These are phyloP conservation scores for Fusarium floridanum DNA, from an alignment of 2,329 filamentous ascomycete species.

Conservation along the genomic window DNA sequence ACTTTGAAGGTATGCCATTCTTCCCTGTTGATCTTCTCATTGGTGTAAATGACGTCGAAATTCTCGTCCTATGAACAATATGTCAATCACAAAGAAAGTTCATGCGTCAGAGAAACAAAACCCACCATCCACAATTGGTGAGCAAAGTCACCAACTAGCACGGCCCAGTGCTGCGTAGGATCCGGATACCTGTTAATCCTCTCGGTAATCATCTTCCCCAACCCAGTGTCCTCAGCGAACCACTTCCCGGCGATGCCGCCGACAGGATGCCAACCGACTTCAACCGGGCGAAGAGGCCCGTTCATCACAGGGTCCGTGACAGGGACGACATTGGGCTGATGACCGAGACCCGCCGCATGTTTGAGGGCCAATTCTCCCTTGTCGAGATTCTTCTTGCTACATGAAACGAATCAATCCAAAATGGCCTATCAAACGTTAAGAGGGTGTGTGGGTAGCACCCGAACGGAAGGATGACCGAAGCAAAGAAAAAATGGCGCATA, in stretches of 20 bases:
- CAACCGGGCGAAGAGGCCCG: slow-evolving; percentile 54
- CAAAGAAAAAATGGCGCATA: slow-evolving; percentile 43
- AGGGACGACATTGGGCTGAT: slow-evolving; percentile 50
- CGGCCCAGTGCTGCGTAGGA: slow-evolving; percentile 72
- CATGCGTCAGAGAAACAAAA: not conserved
- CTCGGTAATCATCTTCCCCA: slow-evolving; percentile 69
- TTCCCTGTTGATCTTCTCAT: slow-evolving; percentile 58
- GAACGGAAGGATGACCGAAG: not conserved
- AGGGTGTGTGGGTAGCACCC: not conserved
- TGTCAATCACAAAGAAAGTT: too few species aligned
- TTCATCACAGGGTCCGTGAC: slow-evolving; percentile 46
- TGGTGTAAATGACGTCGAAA: slow-evolving; percentile 69
- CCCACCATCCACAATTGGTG: slow-evolving; percentile 72
- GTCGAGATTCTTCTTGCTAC: slow-evolving; percentile 49
- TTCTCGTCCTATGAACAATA: slow-evolving; percentile 51
- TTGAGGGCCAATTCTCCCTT: slow-evolving; percentile 54
- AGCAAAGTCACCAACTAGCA: slow-evolving; percentile 67
- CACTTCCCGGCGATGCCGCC: slow-evolving; percentile 68
- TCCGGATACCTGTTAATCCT: slow-evolving; percentile 68
- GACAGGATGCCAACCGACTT: slow-evolving; percentile 71
- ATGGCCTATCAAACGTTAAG: not conserved
- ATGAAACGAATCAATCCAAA: not conserved
- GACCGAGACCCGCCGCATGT: slow-evolving; percentile 51
- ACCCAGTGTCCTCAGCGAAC: slow-evolving; percentile 67
- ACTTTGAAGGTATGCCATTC: slow-evolving; percentile 66